Evolutionary conservation across 2,329 filamentous ascomycete genomes (phyloP).

Genomic region (Alternaria arbusti): DNA sequence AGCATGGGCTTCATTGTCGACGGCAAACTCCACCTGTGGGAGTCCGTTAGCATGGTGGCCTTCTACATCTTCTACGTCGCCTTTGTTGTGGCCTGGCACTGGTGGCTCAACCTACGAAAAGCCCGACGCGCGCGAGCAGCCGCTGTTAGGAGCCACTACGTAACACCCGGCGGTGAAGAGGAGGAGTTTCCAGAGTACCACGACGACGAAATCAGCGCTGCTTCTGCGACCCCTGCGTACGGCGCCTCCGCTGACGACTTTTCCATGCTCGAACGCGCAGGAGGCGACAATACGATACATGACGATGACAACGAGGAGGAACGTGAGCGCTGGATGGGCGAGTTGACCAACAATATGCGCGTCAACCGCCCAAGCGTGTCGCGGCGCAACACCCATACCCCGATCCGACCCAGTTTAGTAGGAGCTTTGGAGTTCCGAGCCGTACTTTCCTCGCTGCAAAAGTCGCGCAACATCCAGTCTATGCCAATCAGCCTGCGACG

Average conservation of each 20-base stretch:
- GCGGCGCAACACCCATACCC: constrained; percentile 76
- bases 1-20: constrained; percentile 88
- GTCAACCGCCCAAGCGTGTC: constrained; percentile 72
- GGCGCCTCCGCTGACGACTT: constrained; percentile 68
- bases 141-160: constrained; percentile 75
- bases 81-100: constrained; percentile 91
- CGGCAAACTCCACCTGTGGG: constrained; percentile 83
- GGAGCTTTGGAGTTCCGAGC: constrained; percentile 94
- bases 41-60: constrained; percentile 86
- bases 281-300: constrained; percentile 65
- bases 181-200: constrained; percentile 61
- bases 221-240: constrained; percentile 49
- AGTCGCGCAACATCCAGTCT: constrained; percentile 76
- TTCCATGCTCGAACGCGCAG: constrained; percentile 63
- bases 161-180: constrained; percentile 66
- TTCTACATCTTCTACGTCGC: constrained; percentile 91
- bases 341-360: constrained; percentile 93
- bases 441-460: constrained; percentile 84
- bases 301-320: constrained; percentile 67
- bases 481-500: constrained; percentile 72
- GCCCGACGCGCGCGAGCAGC: constrained; percentile 69
- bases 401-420: constrained; percentile 90
- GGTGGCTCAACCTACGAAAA: constrained; percentile 73
- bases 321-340: constrained; percentile 70
- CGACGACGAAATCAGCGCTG: constrained; percentile 59